Conservation (phyloP, 2,329 filamentous ascomycete genomes). For the Bipolaris zeicola region DNA sequence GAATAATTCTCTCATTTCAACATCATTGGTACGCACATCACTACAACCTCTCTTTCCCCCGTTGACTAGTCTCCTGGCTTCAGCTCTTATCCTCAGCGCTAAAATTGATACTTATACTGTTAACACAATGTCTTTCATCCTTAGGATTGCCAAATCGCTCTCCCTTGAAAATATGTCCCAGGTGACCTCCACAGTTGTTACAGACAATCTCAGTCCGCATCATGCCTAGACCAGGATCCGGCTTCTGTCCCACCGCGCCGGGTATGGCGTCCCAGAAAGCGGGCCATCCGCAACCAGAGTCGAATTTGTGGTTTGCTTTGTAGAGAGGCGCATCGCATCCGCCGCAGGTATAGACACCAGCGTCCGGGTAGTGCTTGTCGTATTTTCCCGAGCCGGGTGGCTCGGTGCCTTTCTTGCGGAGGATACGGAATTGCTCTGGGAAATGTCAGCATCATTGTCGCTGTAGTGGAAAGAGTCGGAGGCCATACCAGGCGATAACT, state of each 20-base stretch:
- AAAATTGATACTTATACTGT: conserved; percentile 89
- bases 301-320: conserved; percentile 93
- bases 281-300: conserved; percentile 95
- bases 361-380: conserved; percentile 79
- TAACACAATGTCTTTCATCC: conserved; percentile 96
- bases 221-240: conserved; percentile 81
- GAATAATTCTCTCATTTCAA: conserved; percentile 2
- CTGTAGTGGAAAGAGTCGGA: neutral
- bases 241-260: conserved; percentile 82
- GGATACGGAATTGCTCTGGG: conserved; percentile 90
- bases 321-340: conserved; percentile 89
- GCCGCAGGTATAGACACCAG: conserved; percentile 85
- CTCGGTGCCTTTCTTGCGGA: conserved; percentile 93
- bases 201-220: conserved; percentile 90
- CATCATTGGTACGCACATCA: conserved; percentile 9
- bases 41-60: conserved; percentile 6
- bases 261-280: conserved; percentile 97
- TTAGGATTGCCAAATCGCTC: conserved; percentile 84
- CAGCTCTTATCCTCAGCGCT: conserved; percentile 66
- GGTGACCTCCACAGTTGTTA: conserved; percentile 88
- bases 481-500: conserved; percentile 70
- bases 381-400: conserved; percentile 78
- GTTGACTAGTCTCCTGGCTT: conserved; percentile 37
- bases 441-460: conserved; percentile 10
- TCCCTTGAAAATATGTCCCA: conserved; percentile 91